These are phyloP conservation scores for Fusarium sp. DNA, from an alignment of 2,329 filamentous ascomycete species.

Conservation along the genomic window DNA sequence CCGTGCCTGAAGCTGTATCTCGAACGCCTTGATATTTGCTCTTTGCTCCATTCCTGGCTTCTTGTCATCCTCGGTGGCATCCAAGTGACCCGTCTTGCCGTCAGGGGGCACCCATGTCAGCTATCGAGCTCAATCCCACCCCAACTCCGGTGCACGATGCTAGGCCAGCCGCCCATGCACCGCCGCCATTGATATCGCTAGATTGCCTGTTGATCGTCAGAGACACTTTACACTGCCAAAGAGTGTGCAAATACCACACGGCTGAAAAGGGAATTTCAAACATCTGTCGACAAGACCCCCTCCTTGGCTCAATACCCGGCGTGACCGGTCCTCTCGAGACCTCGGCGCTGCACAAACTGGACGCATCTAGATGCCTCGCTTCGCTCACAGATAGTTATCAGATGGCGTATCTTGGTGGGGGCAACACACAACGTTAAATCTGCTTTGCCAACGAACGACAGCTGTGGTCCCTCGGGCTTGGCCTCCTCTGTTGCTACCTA, in stretches of 20 bases:
- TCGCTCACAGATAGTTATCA: background rate
- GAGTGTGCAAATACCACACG: background rate
- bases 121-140: background rate
- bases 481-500: background rate
- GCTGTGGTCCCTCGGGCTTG: background rate
- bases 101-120: slow-evolving; percentile 10
- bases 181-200: background rate
- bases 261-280: slow-evolving; percentile 6
- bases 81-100: background rate
- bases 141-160: background rate
- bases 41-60: background rate
- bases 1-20: background rate
- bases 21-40: background rate
- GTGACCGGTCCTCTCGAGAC: background rate
- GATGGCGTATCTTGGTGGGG: background rate
- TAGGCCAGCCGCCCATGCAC: background rate
- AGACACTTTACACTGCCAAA: background rate
- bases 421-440: background rate
- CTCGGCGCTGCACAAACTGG: background rate
- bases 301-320: background rate
- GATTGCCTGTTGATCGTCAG: background rate
- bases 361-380: background rate
- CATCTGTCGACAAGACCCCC: background rate
- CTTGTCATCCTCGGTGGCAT: background rate
- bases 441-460: background rate